These are phyloP conservation scores for Aspergillus versicolor DNA, from an alignment of 2,329 filamentous ascomycete genomes.

Conservation along the genomic window DNA sequence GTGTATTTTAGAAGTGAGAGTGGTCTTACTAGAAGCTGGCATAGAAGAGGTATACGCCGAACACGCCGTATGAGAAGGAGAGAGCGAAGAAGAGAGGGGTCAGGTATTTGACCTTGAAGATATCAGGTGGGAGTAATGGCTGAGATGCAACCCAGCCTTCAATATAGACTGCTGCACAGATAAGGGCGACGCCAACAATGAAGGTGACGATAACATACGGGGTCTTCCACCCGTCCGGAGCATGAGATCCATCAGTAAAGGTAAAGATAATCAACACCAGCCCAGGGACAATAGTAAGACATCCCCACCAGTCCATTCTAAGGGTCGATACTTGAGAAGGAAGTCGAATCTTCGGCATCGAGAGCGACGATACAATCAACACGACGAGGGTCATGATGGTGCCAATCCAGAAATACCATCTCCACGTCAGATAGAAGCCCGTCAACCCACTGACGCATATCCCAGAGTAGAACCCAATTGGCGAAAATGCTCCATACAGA, in stretches of 20 bases:
- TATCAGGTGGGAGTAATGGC: slow-evolving; percentile 6
- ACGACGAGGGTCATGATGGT: slow-evolving; percentile 2
- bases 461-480: slow-evolving; percentile 9
- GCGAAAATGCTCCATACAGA: slow-evolving; percentile 12
- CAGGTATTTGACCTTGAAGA: slow-evolving; percentile 14
- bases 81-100: slow-evolving; percentile 6
- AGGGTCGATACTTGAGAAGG: neutral
- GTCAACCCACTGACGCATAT: slow-evolving; percentile 5
- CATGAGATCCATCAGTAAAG: slow-evolving; percentile 6
- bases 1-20: fast-evolving
- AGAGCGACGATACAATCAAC: neutral
- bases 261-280: slow-evolving; percentile 7
- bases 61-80: slow-evolving; percentile 8
- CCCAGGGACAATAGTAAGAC: neutral
- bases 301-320: slow-evolving; percentile 6
- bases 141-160: slow-evolving; percentile 2
- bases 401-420: slow-evolving; percentile 12
- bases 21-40: slow-evolving; percentile 10
- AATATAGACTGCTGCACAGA: slow-evolving; percentile 4
- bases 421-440: slow-evolving; percentile 6
- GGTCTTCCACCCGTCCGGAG: slow-evolving; percentile 8
- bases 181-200: neutral
- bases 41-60: slow-evolving; percentile 12
- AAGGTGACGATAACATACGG: slow-evolving; percentile 10
- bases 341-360: neutral